Conservation (phyloP, 2,329 filamentous ascomycete species). For the Botrytis fragariae region DNA sequence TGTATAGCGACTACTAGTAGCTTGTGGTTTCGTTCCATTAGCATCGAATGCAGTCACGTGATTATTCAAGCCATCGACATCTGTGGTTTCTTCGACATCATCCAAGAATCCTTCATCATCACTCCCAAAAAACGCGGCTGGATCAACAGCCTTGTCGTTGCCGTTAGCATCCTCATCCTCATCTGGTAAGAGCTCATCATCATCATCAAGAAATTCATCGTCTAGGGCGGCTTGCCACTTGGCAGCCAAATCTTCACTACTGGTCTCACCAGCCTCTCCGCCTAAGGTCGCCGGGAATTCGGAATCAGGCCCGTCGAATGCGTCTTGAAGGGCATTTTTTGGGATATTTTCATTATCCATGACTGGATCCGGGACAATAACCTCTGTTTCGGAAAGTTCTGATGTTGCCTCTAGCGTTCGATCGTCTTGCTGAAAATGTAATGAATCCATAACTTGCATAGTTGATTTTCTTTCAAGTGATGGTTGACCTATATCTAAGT, state of each 20-base stretch:
- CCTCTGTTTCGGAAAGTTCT: constrained; percentile 24
- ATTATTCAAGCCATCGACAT: constrained; percentile 34
- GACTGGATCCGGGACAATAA: background rate
- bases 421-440: constrained; percentile 41
- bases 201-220: constrained; percentile 58
- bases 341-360: constrained; percentile 7
- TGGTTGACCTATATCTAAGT: constrained; percentile 17
- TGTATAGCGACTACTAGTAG: constrained; percentile 33
- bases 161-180: constrained; percentile 46
- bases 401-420: constrained; percentile 21
- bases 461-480: constrained; percentile 67
- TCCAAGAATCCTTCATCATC: constrained; percentile 85
- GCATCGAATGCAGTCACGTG: constrained; percentile 32
- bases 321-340: constrained; percentile 30
- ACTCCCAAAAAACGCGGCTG: constrained; percentile 69
- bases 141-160: constrained; percentile 54
- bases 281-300: constrained; percentile 32
- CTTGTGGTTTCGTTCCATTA: constrained; percentile 24
- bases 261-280: constrained; percentile 34
- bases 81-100: constrained; percentile 41
- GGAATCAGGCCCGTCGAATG: constrained; percentile 32
- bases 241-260: constrained; percentile 64
- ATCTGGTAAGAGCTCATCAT: constrained; percentile 60
- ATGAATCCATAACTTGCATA: constrained; percentile 58
- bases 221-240: constrained; percentile 84